Conservation (phyloP, 208 protist genomes). For the Trypanosoma mega region DNA sequence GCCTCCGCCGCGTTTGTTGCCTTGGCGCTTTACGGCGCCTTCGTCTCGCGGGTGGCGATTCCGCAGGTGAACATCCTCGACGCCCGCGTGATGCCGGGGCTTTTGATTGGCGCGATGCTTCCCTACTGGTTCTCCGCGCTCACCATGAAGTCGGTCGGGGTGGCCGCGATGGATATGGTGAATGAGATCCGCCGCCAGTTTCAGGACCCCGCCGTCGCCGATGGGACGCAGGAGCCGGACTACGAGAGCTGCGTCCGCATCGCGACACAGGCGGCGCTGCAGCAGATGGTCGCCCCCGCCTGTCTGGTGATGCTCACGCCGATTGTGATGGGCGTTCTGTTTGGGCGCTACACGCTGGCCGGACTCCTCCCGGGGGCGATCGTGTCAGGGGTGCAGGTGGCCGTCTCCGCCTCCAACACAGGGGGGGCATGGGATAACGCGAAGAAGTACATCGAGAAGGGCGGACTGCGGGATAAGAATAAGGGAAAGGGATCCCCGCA, state of each 20-base stretch:
- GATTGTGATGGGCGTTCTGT: constrained; percentile 89
- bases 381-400: constrained; percentile 92
- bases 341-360: constrained; percentile 90
- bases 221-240: constrained; percentile 88
- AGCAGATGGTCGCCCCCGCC: constrained; percentile 94
- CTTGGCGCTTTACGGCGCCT: constrained; percentile 93
- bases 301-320: constrained; percentile 93
- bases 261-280: constrained; percentile 87
- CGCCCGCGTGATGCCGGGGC: constrained; percentile 74
- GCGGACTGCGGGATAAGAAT: constrained; percentile 81
- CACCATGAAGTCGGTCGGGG: constrained; percentile 94
- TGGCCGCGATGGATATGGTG: constrained; percentile 93
- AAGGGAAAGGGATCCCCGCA: constrained; percentile 90
- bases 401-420: constrained; percentile 94
- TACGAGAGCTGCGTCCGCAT: constrained; percentile 94
- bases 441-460: constrained; percentile 97
- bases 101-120: constrained; percentile 93
- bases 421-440: constrained; percentile 98
- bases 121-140: constrained; percentile 96
- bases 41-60: constrained; percentile 71
- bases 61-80: constrained; percentile 76
- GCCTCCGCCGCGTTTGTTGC: constrained; percentile 92
- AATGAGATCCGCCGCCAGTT: constrained; percentile 95
- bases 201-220: constrained; percentile 73
- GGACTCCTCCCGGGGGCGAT: constrained; percentile 90